Evolutionary conservation across 2,329 filamentous ascomycete genomes (phyloP).

Genomic region (Exophiala sp.): DNA sequence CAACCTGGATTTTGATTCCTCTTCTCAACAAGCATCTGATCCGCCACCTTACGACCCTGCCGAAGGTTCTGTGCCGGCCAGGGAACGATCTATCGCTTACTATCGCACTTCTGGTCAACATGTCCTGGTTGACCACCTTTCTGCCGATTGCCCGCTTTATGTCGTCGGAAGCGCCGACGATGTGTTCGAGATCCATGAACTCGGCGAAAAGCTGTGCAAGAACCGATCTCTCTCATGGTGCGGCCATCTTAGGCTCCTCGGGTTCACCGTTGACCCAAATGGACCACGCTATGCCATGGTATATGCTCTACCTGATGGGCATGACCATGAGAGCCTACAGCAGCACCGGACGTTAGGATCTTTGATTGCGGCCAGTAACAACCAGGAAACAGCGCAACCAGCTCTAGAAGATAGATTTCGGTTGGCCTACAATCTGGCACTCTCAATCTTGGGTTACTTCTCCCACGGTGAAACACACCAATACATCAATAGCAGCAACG

Average conservation of each 20-base stretch:
- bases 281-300: constrained; percentile 27
- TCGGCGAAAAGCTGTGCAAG: constrained; percentile 23
- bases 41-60: constrained; percentile 28
- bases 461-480: constrained; percentile 53
- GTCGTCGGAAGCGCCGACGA: constrained; percentile 25
- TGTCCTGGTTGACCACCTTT: constrained; percentile 27
- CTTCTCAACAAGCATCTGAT: constrained; percentile 18
- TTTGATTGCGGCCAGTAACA: constrained; percentile 24
- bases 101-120: constrained; percentile 18
- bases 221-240: constrained; percentile 24
- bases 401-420: constrained; percentile 57
- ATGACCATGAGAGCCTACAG: constrained; percentile 22
- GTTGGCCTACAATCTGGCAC: constrained; percentile 53
- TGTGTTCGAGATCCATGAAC: constrained; percentile 25
- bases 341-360: constrained; percentile 26
- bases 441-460: constrained; percentile 53
- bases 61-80: constrained; percentile 15
- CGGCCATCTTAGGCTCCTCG: constrained; percentile 39
- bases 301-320: constrained; percentile 26
- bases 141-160: constrained; percentile 21
- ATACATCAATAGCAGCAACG: constrained; percentile 60
- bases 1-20: constrained; percentile 22
- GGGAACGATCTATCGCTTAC: constrained; percentile 24
- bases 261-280: constrained; percentile 29
- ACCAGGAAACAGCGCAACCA: constrained; percentile 37